Conservation (phyloP, 805 yeast genomes). For the Babjeviella inositovora region DNA sequence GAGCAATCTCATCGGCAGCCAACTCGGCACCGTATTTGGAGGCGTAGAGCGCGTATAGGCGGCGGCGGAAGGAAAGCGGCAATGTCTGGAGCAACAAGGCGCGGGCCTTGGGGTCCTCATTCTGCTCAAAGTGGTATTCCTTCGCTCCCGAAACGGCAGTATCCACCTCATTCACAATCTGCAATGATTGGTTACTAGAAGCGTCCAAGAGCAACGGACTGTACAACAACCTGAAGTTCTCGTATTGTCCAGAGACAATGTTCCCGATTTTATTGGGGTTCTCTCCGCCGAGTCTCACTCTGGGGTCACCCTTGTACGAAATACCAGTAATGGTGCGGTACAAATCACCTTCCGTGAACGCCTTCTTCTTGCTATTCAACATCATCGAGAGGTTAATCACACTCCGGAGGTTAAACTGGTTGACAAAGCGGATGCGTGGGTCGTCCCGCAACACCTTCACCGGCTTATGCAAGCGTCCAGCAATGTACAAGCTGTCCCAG, state of each 20-base stretch:
- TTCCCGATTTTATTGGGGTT: conserved; percentile 79
- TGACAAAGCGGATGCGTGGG: conserved; percentile 43
- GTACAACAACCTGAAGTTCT: conserved; percentile 56
- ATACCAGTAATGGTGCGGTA: conserved; percentile 65
- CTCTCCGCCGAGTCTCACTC: conserved; percentile 79
- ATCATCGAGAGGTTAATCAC: conserved; percentile 61
- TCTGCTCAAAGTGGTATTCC: conserved; percentile 10
- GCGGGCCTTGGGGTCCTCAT: conserved; percentile 16
- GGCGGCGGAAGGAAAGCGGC: conserved; percentile 30
- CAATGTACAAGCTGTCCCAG: conserved; percentile 78
- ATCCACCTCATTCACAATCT: conserved; percentile 8
- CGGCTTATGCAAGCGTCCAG: conserved; percentile 92
- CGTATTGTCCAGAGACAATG: conserved; percentile 66
- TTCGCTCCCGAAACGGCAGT: conserved; percentile 5
- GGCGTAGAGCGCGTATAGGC: conserved; percentile 13
- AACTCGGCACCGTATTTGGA: conserved; percentile 7
- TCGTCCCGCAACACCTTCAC: conserved; percentile 61
- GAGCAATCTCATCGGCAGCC: conserved; percentile 12
- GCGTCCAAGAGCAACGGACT: conserved; percentile 38
- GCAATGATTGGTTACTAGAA: conserved; percentile 12
- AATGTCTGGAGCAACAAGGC: conserved; percentile 24
- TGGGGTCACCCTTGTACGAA: conserved; percentile 82
- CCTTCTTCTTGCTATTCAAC: conserved; percentile 20
- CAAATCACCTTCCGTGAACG: conserved; percentile 44
- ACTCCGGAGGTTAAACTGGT: conserved; percentile 61